These are phyloP conservation scores for Lentinus polychrous DNA, from an alignment of 1,284 basidiomycete species.

Conservation along the genomic window DNA sequence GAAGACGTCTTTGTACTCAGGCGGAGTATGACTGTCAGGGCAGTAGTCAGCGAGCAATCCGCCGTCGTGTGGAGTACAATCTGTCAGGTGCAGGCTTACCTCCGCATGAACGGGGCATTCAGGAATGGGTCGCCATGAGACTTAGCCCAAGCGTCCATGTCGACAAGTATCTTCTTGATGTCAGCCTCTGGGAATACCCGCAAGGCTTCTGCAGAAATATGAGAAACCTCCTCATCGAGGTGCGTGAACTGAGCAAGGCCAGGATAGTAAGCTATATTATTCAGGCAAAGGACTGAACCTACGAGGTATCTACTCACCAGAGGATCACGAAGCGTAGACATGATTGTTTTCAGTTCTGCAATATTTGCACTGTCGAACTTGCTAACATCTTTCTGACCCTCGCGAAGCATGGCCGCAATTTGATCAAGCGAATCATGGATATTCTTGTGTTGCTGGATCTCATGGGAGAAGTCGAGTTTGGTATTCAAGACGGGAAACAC, in stretches of 20 bases:
- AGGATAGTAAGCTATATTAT: background rate
- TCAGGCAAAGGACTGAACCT: background rate
- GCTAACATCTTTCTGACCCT: slow-evolving; percentile 19
- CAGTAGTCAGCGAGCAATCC: background rate
- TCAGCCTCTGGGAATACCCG: slow-evolving; percentile 26
- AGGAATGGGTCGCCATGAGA: slow-evolving; percentile 25
- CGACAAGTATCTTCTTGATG: slow-evolving; percentile 20
- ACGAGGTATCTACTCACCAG: slow-evolving; percentile 19
- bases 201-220: slow-evolving; percentile 26
- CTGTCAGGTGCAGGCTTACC: slow-evolving; percentile 17
- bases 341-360: slow-evolving; percentile 13
- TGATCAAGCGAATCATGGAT: slow-evolving; percentile 26
- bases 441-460: slow-evolving; percentile 29
- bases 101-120: slow-evolving; percentile 29
- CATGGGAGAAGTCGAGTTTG: slow-evolving; percentile 30
- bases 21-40: slow-evolving; percentile 29
- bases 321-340: slow-evolving; percentile 12
- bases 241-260: slow-evolving; percentile 12
- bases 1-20: slow-evolving; percentile 28
- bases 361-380: slow-evolving; percentile 25
- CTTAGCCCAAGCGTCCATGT: slow-evolving; percentile 26
- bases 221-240: slow-evolving; percentile 30
- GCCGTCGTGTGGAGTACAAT: background rate
- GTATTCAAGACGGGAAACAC: slow-evolving; percentile 30
- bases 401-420: slow-evolving; percentile 21